Conservation (phyloP, 1,284 basidiomycete genomes). For the Ganoderma sp. region DNA sequence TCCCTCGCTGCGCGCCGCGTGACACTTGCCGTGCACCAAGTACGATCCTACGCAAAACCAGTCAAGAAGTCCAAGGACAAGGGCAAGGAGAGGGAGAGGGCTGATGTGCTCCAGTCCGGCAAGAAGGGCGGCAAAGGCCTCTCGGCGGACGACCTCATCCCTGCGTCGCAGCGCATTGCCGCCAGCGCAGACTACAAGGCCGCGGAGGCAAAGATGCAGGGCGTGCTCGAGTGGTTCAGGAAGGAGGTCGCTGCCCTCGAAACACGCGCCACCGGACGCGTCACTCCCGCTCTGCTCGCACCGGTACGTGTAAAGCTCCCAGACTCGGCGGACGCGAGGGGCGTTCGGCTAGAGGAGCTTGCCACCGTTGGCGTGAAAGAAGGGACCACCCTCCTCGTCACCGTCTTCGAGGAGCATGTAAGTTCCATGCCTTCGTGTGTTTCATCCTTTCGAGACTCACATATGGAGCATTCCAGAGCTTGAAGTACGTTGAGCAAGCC, state of each 20-base stretch:
- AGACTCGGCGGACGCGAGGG: conserved; percentile 38
- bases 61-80: conserved; percentile 29
- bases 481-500: conserved; percentile 74
- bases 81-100: conserved; percentile 21
- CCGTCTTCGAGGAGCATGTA: conserved; percentile 77
- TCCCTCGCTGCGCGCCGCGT: conserved; percentile 12
- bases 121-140: conserved; percentile 24
- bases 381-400: conserved; percentile 71
- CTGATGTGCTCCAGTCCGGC: conserved; percentile 10
- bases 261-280: conserved; percentile 73
- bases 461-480: conserved; percentile 55
- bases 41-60: conserved; percentile 29
- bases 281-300: conserved; percentile 73
- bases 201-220: conserved; percentile 66
- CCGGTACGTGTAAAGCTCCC: conserved; percentile 67
- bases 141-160: conserved; percentile 39
- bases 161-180: conserved; percentile 43
- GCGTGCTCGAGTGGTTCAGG: conserved; percentile 68
- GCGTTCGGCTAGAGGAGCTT: conserved; percentile 63
- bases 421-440: conserved; percentile 36
- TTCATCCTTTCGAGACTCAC: not conserved
- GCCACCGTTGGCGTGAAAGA: conserved; percentile 81
- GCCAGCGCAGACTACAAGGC: conserved; percentile 58
- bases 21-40: conserved; percentile 14
- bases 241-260: conserved; percentile 72